Conservation (phyloP, 2,329 filamentous ascomycete genomes). For the Neofusicoccum sp. region DNA sequence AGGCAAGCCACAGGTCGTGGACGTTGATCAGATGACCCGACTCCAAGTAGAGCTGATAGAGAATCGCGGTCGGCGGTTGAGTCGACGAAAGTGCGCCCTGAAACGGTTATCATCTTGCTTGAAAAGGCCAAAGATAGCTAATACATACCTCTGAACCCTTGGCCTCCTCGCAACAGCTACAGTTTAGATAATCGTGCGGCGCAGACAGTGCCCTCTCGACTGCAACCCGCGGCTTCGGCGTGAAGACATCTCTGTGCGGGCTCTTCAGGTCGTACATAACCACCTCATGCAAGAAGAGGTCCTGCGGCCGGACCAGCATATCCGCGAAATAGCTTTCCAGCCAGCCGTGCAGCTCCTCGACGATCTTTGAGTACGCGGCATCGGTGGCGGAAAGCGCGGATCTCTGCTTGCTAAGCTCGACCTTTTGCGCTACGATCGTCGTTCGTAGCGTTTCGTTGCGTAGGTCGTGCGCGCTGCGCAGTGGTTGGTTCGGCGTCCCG, state of each 20-base stretch:
- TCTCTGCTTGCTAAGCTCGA: constrained; percentile 76
- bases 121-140: neutral
- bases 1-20: constrained; percentile 78
- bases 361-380: constrained; percentile 67
- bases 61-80: constrained; percentile 69
- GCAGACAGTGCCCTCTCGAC: constrained; percentile 71
- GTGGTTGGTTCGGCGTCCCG: constrained; percentile 34
- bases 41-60: constrained; percentile 80
- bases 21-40: constrained; percentile 77
- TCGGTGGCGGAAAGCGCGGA: constrained; percentile 71
- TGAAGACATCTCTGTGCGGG: constrained; percentile 73
- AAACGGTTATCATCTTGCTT: neutral
- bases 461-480: constrained; percentile 76
- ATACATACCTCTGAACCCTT: constrained; percentile 23
- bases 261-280: constrained; percentile 74
- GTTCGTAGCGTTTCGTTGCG: constrained; percentile 71
- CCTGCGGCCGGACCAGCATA: constrained; percentile 52
- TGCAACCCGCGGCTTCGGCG: constrained; percentile 69
- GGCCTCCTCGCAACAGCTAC: constrained; percentile 62
- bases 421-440: constrained; percentile 79
- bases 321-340: constrained; percentile 53
- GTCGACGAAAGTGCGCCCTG: constrained; percentile 56
- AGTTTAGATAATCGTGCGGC: constrained; percentile 77
- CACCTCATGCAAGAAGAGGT: constrained; percentile 67
- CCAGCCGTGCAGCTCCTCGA: constrained; percentile 59